Evolutionary conservation across 78 protist genomes (phyloP).

Genomic region (Dictyostelium brefeldianum): DNA sequence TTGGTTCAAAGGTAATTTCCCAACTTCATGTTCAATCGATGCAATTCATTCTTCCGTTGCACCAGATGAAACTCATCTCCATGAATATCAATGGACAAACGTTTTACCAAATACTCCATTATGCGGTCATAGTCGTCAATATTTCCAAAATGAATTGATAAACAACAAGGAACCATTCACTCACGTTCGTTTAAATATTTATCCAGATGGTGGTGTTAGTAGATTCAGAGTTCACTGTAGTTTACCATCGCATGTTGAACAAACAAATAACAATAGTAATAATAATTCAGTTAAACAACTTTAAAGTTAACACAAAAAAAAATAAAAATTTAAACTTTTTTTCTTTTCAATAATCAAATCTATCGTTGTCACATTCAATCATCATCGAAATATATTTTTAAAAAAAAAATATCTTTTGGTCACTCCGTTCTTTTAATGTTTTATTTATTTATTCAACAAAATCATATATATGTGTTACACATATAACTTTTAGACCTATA

Average conservation of each 20-base stretch:
- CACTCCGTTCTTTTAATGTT: too few relatives aligned
- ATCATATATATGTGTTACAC: too few relatives aligned
- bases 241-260: background rate
- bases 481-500: too few relatives aligned
- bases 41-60: background rate
- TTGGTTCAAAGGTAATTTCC: constrained; percentile 92
- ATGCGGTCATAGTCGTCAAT: constrained; percentile 53
- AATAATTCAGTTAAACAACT: background rate
- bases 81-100: constrained; percentile 19
- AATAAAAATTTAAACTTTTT: too few relatives aligned
- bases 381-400: too few relatives aligned
- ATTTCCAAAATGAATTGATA: constrained; percentile 57
- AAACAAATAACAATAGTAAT: background rate
- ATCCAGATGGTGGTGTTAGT: constrained; percentile 93
- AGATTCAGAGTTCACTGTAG: constrained; percentile 75
- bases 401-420: too few relatives aligned
- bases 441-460: too few relatives aligned
- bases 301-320: too few relatives aligned
- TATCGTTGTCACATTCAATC: too few relatives aligned
- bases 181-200: constrained; percentile 87
- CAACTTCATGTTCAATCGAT: constrained; percentile 80
- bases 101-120: constrained; percentile 59
- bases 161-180: constrained; percentile 39
- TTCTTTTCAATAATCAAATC: too few relatives aligned
- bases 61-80: background rate